Conservation (phyloP, 805 yeast genomes). For the Candida insectorum region DNA sequence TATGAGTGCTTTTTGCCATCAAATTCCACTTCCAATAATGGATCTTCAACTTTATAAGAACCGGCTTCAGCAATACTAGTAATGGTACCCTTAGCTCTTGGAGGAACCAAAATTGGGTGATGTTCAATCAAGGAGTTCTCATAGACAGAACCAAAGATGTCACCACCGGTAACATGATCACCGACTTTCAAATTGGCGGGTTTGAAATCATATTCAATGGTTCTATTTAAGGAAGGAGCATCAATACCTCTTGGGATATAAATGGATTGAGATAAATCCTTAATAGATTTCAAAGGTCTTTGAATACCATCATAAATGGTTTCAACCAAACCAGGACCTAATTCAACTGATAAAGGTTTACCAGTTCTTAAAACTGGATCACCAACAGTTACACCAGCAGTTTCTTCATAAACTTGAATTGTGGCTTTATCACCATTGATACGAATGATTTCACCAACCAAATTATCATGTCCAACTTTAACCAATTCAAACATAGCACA, state of each 20-base stretch:
- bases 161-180: constrained; percentile 98
- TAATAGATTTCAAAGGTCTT: constrained; percentile 94
- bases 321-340: constrained; percentile 99
- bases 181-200: constrained; percentile 83
- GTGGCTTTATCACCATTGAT: constrained; percentile 96
- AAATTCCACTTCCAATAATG: constrained; percentile 89
- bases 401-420: constrained; percentile 98
- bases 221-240: constrained; percentile 90
- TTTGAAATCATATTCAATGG: constrained; percentile 76
- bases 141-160: constrained; percentile 87
- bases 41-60: constrained; percentile 85
- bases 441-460: constrained; percentile 98
- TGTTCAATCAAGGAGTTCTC: constrained; percentile 91
- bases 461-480: constrained; percentile 93
- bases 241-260: constrained; percentile 99
- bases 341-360: constrained; percentile 96
- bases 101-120: constrained; percentile 94
- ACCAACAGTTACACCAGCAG: constrained; percentile 98
- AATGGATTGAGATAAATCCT: constrained; percentile 82
- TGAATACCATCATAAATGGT: constrained; percentile 99
- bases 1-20: constrained; percentile 78
- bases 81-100: constrained; percentile 97
- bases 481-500: constrained; percentile 99
- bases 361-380: constrained; percentile 99
- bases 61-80: constrained; percentile 88